These are phyloP conservation scores for Fomitopsis palustris DNA, from an alignment of 1,284 basidiomycete genomes.

Conservation along the genomic window DNA sequence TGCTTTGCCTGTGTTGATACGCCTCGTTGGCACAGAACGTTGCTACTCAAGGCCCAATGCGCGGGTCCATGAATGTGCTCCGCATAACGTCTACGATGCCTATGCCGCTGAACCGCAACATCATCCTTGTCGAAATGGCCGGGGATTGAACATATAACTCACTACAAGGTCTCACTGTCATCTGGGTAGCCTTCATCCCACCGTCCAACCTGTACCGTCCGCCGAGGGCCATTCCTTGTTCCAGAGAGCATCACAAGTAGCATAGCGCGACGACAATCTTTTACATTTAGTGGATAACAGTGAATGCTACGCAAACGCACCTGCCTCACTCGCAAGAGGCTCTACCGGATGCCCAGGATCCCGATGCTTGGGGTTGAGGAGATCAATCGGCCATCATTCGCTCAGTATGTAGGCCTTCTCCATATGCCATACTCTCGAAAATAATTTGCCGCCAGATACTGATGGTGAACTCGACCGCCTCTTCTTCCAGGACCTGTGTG, in stretches of 20 bases:
- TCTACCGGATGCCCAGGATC: conserved; percentile 1
- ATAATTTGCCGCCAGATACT: conserved; percentile 85
- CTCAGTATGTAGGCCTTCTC: conserved; percentile 78
- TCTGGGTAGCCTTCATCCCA: conserved; percentile 2
- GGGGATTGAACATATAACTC: conserved; percentile 24
- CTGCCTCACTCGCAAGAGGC: conserved; percentile 23
- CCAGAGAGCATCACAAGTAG: conserved; percentile 15
- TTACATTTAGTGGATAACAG: conserved; percentile 26
- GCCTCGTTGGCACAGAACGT: not conserved
- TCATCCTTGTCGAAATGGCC: conserved; percentile 11
- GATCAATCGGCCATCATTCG: conserved; percentile 67
- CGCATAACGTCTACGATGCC: not conserved
- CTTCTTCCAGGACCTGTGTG: conserved; percentile 81
- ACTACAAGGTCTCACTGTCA: conserved; percentile 14
- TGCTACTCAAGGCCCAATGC: conserved; percentile 2
- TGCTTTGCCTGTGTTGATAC: not conserved
- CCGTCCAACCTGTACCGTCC: not conserved
- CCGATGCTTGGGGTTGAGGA: not conserved
- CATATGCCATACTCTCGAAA: conserved; percentile 88
- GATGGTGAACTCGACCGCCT: conserved; percentile 72
- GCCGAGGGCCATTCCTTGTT: not conserved
- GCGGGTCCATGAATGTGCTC: not conserved
- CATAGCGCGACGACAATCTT: conserved; percentile 21
- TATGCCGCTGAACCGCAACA: not conserved
- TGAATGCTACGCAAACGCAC: conserved; percentile 31